Conservation (phyloP, 2,329 filamentous ascomycete species). For the Alternaria triticimaculans region DNA sequence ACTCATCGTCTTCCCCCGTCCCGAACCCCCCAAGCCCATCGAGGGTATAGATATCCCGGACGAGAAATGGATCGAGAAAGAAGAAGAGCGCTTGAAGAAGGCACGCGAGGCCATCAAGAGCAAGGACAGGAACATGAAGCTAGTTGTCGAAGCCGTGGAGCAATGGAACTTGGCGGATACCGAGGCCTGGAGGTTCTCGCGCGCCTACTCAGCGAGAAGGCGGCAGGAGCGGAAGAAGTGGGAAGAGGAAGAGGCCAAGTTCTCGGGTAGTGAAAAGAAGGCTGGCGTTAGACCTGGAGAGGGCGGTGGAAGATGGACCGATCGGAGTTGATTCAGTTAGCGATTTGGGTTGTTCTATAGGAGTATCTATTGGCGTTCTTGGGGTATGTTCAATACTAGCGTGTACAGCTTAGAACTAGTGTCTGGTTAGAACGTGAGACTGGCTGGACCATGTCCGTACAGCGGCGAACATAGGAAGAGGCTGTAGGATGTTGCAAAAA, state of each 20-base stretch:
- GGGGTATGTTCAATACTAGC: background rate
- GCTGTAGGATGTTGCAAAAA: background rate
- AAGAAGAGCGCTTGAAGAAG: conserved; percentile 63
- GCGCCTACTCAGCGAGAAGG: conserved; percentile 70
- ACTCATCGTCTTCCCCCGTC: conserved; percentile 53
- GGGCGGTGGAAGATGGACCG: conserved; percentile 46
- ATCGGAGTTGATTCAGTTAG: conserved; percentile 5
- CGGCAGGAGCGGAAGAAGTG: conserved; percentile 69
- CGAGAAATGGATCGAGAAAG: conserved; percentile 61
- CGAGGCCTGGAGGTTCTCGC: conserved; percentile 77
- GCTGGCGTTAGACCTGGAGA: conserved; percentile 56
- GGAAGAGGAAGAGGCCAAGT: conserved; percentile 73
- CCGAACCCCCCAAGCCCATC: conserved; percentile 54
- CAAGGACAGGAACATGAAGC: conserved; percentile 37
- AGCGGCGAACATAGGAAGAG: too few relatives aligned
- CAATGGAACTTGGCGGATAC: conserved; percentile 70
- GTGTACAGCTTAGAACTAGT: background rate
- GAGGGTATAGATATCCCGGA: conserved; percentile 59
- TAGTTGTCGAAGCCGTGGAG: conserved; percentile 53
- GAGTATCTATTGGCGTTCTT: background rate
- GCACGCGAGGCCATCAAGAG: conserved; percentile 54
- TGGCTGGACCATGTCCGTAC: background rate
- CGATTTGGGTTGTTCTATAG: background rate
- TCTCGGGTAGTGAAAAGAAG: conserved; percentile 64
- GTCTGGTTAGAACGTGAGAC: background rate